phyloP scores from a whole-genome alignment of 2,329 filamentous ascomycete species.

The Epichloe bromicola region DNA sequence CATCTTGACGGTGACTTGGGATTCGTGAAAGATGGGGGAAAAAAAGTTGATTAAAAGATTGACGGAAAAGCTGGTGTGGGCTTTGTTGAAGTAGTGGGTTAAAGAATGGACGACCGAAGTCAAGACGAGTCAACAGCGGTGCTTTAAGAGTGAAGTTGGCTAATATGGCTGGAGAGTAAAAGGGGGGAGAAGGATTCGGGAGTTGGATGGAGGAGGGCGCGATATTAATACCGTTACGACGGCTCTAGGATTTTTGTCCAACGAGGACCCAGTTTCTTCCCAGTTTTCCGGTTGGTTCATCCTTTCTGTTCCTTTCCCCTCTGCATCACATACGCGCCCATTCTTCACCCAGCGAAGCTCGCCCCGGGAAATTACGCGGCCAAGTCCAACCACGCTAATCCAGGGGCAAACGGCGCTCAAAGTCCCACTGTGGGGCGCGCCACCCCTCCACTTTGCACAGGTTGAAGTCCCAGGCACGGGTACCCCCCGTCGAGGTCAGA shows the following conservation, averaged over 20 bases:
- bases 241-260: too few species aligned
- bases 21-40: slow-evolving; percentile 18
- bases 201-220: slow-evolving; percentile 20
- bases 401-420: slow-evolving; percentile 5
- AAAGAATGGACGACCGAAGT: slow-evolving; percentile 49
- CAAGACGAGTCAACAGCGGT: slow-evolving; percentile 30
- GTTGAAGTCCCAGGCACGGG: too few species aligned
- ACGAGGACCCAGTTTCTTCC: neutral
- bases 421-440: slow-evolving; percentile 2
- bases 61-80: slow-evolving; percentile 17
- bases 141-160: slow-evolving; percentile 24
- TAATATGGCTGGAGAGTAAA: slow-evolving; percentile 30
- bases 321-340: neutral
- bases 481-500: too few species aligned
- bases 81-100: slow-evolving; percentile 15
- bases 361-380: neutral
- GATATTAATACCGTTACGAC: slow-evolving; percentile 31
- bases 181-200: slow-evolving; percentile 14
- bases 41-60: slow-evolving; percentile 18
- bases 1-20: slow-evolving; percentile 40
- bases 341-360: too few species aligned
- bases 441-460: neutral
- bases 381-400: slow-evolving; percentile 6
- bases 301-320: neutral
- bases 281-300: neutral